Evolutionary conservation across 306 rosid species (phyloP).

Genomic region (Castanea sativa): DNA sequence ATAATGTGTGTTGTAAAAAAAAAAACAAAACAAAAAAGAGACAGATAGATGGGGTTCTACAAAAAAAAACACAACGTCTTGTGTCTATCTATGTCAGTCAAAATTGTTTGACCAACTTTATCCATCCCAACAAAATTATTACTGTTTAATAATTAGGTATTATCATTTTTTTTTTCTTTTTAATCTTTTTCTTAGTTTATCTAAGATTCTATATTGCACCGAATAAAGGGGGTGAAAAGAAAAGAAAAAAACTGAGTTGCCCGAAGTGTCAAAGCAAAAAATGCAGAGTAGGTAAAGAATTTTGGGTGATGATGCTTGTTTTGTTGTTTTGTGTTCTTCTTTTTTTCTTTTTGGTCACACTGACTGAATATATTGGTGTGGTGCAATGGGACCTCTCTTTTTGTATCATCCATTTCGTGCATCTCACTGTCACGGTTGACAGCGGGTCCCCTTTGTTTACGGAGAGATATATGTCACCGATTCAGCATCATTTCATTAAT

Average conservation of each 20-base stretch:
- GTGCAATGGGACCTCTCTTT: neutral
- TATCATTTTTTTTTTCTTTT: conserved; percentile 1
- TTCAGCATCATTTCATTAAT: conserved; percentile 10
- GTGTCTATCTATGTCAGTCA: conserved; percentile 49
- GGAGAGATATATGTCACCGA: conserved; percentile 12
- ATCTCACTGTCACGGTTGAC: too few species aligned
- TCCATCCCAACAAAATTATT: conserved; percentile 45
- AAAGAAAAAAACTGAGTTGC: neutral
- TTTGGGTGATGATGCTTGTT: neutral
- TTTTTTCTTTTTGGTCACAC: neutral
- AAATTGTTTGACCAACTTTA: conserved; percentile 47
- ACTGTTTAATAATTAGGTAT: conserved; percentile 42
- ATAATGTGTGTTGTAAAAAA: neutral
- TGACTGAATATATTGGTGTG: neutral
- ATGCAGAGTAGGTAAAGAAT: neutral
- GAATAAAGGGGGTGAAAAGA: neutral
- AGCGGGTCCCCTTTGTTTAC: neutral
- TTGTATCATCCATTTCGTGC: neutral
- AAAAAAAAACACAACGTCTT: conserved; percentile 22
- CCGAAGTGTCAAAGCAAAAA: neutral
- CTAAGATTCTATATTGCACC: neutral
- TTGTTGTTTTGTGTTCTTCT: neutral
- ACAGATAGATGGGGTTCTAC: neutral
- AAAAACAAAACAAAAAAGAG: conserved; percentile 19
- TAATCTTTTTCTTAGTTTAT: neutral